Conservation (phyloP, 257 asterid genomes). For the Eucommia ulmoides region DNA sequence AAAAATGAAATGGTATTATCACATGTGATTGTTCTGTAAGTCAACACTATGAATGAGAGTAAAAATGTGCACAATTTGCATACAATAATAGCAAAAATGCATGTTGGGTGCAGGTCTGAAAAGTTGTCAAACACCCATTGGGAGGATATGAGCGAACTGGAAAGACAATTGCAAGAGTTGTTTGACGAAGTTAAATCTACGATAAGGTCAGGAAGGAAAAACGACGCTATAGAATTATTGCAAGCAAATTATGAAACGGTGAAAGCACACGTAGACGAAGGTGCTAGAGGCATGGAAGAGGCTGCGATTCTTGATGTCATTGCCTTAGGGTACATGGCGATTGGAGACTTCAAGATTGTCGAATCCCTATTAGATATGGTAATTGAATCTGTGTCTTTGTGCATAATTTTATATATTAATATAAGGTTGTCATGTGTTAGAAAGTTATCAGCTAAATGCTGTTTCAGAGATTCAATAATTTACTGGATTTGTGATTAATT, state of each 20-base stretch:
- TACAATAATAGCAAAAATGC: not conserved
- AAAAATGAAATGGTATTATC: too few relatives aligned
- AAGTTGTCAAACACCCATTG: slow-evolving; percentile 17
- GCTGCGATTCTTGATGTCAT: slow-evolving; percentile 82
- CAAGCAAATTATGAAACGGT: slow-evolving; percentile 74
- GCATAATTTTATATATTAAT: too few relatives aligned
- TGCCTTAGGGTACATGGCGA: slow-evolving; percentile 72
- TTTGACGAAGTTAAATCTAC: slow-evolving; percentile 54
- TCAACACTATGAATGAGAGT: too few relatives aligned
- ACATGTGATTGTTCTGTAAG: too few relatives aligned
- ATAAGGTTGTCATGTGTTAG: too few relatives aligned
- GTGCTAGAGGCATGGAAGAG: slow-evolving; percentile 56
- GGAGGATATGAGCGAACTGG: slow-evolving; percentile 34
- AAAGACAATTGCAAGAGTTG: slow-evolving; percentile 55
- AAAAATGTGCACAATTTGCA: too few relatives aligned
- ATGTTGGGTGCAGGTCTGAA: slow-evolving; percentile 8
- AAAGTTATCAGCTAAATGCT: too few relatives aligned
- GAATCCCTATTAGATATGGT: slow-evolving; percentile 53
- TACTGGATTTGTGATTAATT: too few relatives aligned
- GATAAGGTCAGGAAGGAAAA: slow-evolving; percentile 54
- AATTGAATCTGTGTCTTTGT: too few relatives aligned
- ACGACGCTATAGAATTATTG: slow-evolving; percentile 59
- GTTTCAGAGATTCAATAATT: too few relatives aligned
- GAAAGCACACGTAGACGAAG: slow-evolving; percentile 57
- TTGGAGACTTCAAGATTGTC: slow-evolving; percentile 49